These are phyloP conservation scores for Suillus paluster DNA, from an alignment of 768 basidiomycete species.

Conservation along the genomic window DNA sequence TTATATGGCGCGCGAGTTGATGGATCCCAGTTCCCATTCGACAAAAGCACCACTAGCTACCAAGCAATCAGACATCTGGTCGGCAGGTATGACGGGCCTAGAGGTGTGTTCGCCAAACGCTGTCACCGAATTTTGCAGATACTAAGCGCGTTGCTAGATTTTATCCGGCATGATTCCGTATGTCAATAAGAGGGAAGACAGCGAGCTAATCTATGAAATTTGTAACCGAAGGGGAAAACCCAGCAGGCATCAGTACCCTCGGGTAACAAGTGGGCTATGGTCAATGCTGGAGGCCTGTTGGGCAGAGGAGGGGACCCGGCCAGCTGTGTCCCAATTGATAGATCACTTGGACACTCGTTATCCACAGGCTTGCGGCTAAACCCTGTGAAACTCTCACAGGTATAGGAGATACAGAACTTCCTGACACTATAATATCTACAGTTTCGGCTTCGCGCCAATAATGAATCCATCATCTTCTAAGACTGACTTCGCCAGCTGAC, in stretches of 20 bases:
- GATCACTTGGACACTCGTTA: neutral
- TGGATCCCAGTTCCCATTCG: conserved; percentile 17
- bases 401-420: neutral
- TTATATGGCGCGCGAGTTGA: conserved; percentile 46
- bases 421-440: conserved; percentile 21
- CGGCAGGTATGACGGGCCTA: conserved; percentile 40
- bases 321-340: neutral
- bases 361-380: neutral
- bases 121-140: neutral
- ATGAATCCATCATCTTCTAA: conserved; percentile 57
- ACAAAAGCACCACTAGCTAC: conserved; percentile 25
- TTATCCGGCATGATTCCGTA: conserved; percentile 9
- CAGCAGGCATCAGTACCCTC: neutral
- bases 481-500: conserved; percentile 61
- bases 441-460: conserved; percentile 26
- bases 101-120: conserved; percentile 28
- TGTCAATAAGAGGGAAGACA: neutral
- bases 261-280: neutral
- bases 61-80: conserved; percentile 39
- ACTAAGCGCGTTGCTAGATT: conserved; percentile 6
- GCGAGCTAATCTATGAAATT: neutral
- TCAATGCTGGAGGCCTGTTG: neutral
- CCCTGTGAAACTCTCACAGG: neutral
- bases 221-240: neutral
- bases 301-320: neutral